These are phyloP conservation scores for Atkinsonella hypoxylon DNA, from an alignment of 2,329 filamentous ascomycete species.

Conservation along the genomic window DNA sequence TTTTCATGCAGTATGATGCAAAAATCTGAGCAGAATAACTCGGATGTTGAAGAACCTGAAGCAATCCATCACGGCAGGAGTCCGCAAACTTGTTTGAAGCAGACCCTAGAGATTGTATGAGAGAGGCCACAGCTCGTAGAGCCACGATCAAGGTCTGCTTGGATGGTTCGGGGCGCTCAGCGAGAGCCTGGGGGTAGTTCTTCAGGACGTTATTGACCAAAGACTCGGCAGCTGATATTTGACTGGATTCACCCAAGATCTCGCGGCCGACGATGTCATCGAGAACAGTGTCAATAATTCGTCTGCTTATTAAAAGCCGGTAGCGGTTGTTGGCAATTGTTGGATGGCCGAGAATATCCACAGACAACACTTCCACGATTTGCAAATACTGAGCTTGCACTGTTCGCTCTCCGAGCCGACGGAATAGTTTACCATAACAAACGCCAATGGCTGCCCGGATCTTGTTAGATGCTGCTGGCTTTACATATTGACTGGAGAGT, in stretches of 20 bases:
- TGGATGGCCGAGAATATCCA: constrained; percentile 65
- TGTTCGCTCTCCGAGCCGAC: constrained; percentile 66
- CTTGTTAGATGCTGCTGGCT: constrained; percentile 65
- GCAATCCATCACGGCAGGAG: constrained; percentile 68
- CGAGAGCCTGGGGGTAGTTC: constrained; percentile 82
- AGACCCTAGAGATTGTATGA: constrained; percentile 72
- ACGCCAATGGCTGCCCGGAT: constrained; percentile 73
- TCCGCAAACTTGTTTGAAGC: constrained; percentile 73
- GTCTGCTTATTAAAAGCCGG: constrained; percentile 70
- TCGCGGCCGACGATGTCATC: constrained; percentile 71
- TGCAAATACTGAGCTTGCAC: constrained; percentile 72
- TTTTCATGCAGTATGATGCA: constrained; percentile 73
- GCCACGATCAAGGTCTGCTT: constrained; percentile 76
- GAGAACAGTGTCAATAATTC: constrained; percentile 72
- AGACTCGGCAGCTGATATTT: constrained; percentile 67
- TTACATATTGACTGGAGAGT: constrained; percentile 70
- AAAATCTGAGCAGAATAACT: constrained; percentile 95
- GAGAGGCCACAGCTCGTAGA: constrained; percentile 64
- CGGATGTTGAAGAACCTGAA: constrained; percentile 86
- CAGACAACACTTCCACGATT: constrained; percentile 69
- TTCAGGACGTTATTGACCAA: constrained; percentile 83
- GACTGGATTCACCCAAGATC: constrained; percentile 81
- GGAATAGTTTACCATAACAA: constrained; percentile 75
- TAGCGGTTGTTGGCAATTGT: constrained; percentile 77
- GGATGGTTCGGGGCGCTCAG: constrained; percentile 76